phyloP scores from a whole-genome alignment of 2,329 filamentous ascomycete species.

The Aspergillus sp. region DNA sequence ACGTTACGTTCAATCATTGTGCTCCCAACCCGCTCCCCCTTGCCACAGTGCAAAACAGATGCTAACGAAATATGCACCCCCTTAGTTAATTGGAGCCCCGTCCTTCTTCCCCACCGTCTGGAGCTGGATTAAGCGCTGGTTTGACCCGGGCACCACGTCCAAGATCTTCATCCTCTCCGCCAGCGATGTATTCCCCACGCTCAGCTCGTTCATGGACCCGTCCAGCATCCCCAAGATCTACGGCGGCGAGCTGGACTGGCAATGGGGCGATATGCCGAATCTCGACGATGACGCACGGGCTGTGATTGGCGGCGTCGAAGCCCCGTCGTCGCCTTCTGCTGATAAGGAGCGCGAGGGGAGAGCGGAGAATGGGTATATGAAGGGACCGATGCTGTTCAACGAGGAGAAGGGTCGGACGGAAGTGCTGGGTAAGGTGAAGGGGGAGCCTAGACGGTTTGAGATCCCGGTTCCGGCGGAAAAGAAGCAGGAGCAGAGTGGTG shows the following conservation, averaged over 20 bases:
- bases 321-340: background rate
- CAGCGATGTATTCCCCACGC: constrained; percentile 64
- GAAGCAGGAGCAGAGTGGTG: no score
- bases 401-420: constrained; percentile 19
- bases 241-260: constrained; percentile 75
- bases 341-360: constrained; percentile 4
- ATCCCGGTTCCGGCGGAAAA: constrained; percentile 10
- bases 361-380: constrained; percentile 22
- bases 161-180: constrained; percentile 87
- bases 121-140: constrained; percentile 95
- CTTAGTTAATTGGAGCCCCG: constrained; percentile 75
- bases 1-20: constrained; percentile 13
- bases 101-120: constrained; percentile 82
- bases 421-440: constrained; percentile 27
- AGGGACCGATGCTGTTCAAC: constrained; percentile 30
- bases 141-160: constrained; percentile 83
- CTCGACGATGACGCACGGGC: constrained; percentile 50
- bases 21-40: no score
- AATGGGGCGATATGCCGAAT: constrained; percentile 65
- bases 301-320: constrained; percentile 23
- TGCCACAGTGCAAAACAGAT: background rate
- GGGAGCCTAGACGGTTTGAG: constrained; percentile 21
- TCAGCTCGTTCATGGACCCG: constrained; percentile 72
- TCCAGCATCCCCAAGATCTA: constrained; percentile 82
- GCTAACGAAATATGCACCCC: background rate